phyloP scores from a whole-genome alignment of 352 stramenopile genomes.

The Phytophthora crassamura region DNA sequence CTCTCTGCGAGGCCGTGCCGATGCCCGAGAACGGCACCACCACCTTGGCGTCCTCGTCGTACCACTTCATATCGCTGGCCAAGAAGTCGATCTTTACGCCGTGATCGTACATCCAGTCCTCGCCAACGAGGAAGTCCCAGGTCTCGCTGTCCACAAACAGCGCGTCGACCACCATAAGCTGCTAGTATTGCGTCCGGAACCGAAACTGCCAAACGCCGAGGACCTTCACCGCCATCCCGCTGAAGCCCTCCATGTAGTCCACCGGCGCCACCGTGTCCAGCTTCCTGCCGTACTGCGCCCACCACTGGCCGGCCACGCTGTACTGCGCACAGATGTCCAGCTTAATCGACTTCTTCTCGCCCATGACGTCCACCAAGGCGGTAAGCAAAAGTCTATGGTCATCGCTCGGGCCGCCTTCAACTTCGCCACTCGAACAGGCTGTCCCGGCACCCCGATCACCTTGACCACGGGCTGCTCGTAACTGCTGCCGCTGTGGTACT shows the following conservation, averaged over 20 bases:
- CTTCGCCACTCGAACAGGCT: not conserved
- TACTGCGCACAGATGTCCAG: not conserved
- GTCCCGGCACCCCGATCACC: not conserved
- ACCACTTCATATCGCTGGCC: constrained; percentile 10
- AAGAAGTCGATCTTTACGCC: constrained; percentile 13
- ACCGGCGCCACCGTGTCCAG: not conserved
- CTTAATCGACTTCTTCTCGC: not conserved
- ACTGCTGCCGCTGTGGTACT: no score
- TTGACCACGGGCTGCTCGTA: not conserved
- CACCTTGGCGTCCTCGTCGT: not conserved
- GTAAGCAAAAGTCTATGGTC: not conserved
- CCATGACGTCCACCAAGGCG: not conserved
- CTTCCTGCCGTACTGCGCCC: not conserved
- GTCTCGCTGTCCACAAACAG: no score
- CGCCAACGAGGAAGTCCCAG: no score
- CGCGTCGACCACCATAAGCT: no score
- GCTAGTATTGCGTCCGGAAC: no score
- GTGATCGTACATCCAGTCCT: no score
- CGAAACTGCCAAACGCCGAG: not conserved
- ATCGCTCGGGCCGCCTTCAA: no score
- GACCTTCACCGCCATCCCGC: not conserved
- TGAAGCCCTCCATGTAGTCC: no score
- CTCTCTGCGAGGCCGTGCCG: no score
- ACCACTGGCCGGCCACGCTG: not conserved
- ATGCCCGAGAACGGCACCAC: constrained; percentile 5